Evolutionary conservation across 2,329 filamentous ascomycete species (phyloP).

Genomic region (Didymella pinodella): DNA sequence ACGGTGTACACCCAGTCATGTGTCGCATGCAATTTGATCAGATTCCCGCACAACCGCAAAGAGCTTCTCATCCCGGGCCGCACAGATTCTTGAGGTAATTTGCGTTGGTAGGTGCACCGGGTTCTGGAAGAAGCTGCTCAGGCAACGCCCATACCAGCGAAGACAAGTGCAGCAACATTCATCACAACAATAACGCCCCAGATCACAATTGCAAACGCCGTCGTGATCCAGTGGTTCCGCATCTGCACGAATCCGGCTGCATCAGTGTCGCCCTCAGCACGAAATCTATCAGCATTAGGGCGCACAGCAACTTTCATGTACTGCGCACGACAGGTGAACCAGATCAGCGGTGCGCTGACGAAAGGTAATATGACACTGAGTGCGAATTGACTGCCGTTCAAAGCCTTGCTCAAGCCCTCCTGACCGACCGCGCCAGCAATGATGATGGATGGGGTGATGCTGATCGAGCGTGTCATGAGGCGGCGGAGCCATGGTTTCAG

Average conservation of each 20-base stretch:
- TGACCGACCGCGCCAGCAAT: constrained; percentile 81
- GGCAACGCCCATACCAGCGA: constrained; percentile 61
- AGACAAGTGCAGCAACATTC: constrained; percentile 79
- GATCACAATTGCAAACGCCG: constrained; percentile 66
- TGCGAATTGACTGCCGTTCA: constrained; percentile 80
- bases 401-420: constrained; percentile 71
- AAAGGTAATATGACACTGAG: constrained; percentile 83
- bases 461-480: constrained; percentile 78
- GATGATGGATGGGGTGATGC: constrained; percentile 82
- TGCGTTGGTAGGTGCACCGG: background rate
- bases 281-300: constrained; percentile 1
- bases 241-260: constrained; percentile 61
- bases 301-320: constrained; percentile 75
- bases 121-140: constrained; percentile 3
- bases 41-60: background rate
- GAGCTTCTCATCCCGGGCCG: background rate
- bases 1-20: background rate
- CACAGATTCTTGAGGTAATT: background rate
- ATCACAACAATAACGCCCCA: constrained; percentile 79
- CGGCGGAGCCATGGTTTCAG: constrained; percentile 80
- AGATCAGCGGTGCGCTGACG: constrained; percentile 82
- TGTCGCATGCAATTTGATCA: background rate
- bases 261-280: constrained; percentile 8
- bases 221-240: constrained; percentile 74
- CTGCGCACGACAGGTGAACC: constrained; percentile 79